Percentiles rank a stretch among this genome's conserved stretches.
Evolutionary conservation across 176 grass and related monocot genomes (phyloP).

Genomic region (Oryza brachyantha): DNA sequence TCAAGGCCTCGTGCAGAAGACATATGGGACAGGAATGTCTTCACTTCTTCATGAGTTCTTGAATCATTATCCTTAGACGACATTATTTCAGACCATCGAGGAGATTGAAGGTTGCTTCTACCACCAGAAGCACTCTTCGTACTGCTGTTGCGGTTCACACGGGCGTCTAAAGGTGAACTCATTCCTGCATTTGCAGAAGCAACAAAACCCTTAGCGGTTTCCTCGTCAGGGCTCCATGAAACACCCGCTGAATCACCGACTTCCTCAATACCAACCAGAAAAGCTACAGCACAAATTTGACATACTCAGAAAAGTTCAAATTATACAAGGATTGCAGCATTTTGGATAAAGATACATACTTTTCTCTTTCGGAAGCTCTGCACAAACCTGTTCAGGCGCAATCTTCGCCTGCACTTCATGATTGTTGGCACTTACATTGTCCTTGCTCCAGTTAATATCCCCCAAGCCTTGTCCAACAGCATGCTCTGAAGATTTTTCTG

Average conservation of each 20-base stretch:
- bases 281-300: slow-evolving; percentile 36
- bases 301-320: slow-evolving; percentile 36
- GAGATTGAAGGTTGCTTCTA: slow-evolving; percentile 51
- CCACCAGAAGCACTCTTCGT: slow-evolving; percentile 20
- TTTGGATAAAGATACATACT: slow-evolving; percentile 50
- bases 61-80: slow-evolving; percentile 65
- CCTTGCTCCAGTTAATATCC: slow-evolving; percentile 40
- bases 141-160: slow-evolving; percentile 33
- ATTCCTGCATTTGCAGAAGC: slow-evolving; percentile 23
- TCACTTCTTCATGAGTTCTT: slow-evolving; percentile 72
- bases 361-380: slow-evolving; percentile 48
- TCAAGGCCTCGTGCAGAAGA: slow-evolving; percentile 46
- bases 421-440: slow-evolving; percentile 15
- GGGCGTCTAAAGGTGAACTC: slow-evolving; percentile 5
- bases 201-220: slow-evolving; percentile 21
- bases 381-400: slow-evolving; percentile 25
- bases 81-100: slow-evolving; percentile 79
- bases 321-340: slow-evolving; percentile 30
- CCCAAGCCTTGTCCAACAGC: slow-evolving; percentile 37
- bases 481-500: slow-evolving; percentile 27
- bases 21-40: slow-evolving; percentile 75
- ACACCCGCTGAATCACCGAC: slow-evolving; percentile 10
- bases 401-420: neutral
- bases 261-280: slow-evolving; percentile 43
- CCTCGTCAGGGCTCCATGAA: slow-evolving; percentile 25